Conservation (phyloP, 805 yeast genomes). For the Candida arabinofermentans region DNA sequence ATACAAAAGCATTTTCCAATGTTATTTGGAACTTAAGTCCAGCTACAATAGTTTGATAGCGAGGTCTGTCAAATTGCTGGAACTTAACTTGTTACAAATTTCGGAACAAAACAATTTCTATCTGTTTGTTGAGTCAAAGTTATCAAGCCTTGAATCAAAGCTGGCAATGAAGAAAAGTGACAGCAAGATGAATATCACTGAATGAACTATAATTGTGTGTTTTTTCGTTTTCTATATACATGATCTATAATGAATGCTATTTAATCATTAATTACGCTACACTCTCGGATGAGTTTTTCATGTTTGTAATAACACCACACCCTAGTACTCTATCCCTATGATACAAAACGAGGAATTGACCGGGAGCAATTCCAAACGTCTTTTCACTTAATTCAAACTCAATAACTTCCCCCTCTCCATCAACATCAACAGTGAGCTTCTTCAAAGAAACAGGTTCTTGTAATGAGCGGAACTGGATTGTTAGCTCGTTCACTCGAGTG, state of each 20-base stretch:
- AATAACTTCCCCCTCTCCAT: slow-evolving; percentile 15
- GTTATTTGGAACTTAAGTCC: slow-evolving; percentile 3
- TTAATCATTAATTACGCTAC: neutral
- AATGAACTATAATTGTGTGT: neutral
- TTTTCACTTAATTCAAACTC: slow-evolving; percentile 40
- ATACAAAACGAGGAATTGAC: slow-evolving; percentile 80
- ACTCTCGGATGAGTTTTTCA: slow-evolving; percentile 2
- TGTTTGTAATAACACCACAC: slow-evolving; percentile 39
- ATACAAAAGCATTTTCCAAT: slow-evolving; percentile 5
- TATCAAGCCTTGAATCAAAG: neutral
- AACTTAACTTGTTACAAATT: slow-evolving; percentile 13
- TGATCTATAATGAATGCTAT: neutral
- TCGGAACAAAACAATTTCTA: slow-evolving; percentile 17
- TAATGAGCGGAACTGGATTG: slow-evolving; percentile 69
- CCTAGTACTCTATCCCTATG: slow-evolving; percentile 66
- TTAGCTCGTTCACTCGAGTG: slow-evolving; percentile 25
- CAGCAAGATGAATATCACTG: neutral
- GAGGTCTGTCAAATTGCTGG: slow-evolving; percentile 15
- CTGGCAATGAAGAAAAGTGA: neutral
- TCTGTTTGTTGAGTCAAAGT: slow-evolving; percentile 6
- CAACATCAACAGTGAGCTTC: slow-evolving; percentile 2
- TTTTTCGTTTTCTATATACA: slow-evolving; percentile 4
- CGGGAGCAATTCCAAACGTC: slow-evolving; percentile 81
- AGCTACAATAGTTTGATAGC: slow-evolving; percentile 14
- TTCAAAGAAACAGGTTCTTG: slow-evolving; percentile 44